Evolutionary conservation across 2,329 filamentous ascomycete genomes (phyloP).

Genomic region (Knoxdaviesia proteae): DNA sequence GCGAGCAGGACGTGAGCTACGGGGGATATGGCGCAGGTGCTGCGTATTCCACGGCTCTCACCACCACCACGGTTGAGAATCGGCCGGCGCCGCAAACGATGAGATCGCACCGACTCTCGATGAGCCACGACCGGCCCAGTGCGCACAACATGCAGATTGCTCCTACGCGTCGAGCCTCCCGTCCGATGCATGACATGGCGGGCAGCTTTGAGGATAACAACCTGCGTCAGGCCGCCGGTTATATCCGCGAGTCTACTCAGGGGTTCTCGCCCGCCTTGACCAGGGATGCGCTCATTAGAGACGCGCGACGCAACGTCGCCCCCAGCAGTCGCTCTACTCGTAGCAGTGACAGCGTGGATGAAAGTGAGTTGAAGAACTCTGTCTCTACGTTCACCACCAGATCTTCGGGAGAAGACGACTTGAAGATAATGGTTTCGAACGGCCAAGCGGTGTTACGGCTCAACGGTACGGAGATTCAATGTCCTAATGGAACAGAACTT

Average conservation of each 20-base stretch:
- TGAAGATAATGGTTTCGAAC: constrained; percentile 36
- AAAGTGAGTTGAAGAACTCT: constrained; percentile 41
- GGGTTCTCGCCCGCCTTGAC: constrained; percentile 27
- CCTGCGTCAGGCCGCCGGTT: constrained; percentile 3
- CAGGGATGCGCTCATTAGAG: constrained; percentile 31
- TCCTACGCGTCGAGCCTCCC: too few relatives aligned
- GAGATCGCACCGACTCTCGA: too few relatives aligned
- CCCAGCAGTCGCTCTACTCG: constrained; percentile 34
- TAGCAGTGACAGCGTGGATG: constrained; percentile 39
- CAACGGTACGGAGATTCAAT: constrained; percentile 35
- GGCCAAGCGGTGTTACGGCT: constrained; percentile 34
- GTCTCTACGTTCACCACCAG: constrained; percentile 40
- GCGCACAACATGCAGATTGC: too few relatives aligned
- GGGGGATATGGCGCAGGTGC: too few relatives aligned
- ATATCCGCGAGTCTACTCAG: constrained; percentile 23
- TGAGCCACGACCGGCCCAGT: too few relatives aligned
- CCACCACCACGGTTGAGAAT: too few relatives aligned
- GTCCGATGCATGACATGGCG: too few relatives aligned
- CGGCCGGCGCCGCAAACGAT: too few relatives aligned
- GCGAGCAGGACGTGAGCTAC: too few relatives aligned
- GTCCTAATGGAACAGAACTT: constrained; percentile 36
- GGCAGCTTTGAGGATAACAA: too few relatives aligned
- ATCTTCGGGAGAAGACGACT: constrained; percentile 30
- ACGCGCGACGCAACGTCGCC: constrained; percentile 21
- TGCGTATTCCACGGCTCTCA: too few relatives aligned